phyloP scores from a whole-genome alignment of 805 yeast species.

The Candida boidinii region DNA sequence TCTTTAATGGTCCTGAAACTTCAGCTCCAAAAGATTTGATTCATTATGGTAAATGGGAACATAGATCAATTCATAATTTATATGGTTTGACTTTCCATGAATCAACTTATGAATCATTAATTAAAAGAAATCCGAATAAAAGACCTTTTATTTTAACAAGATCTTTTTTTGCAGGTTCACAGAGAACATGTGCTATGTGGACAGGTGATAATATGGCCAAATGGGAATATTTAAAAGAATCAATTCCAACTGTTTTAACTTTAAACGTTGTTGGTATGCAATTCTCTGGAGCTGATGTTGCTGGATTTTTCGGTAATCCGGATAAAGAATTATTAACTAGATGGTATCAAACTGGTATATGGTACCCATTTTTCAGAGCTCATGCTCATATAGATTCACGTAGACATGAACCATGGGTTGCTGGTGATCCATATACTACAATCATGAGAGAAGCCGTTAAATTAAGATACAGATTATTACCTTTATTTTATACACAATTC shows the following conservation, averaged over 20 bases:
- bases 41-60: conserved; percentile 79
- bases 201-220: conserved; percentile 93
- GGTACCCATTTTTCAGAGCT: conserved; percentile 94
- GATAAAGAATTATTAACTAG: conserved; percentile 69
- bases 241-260: conserved; percentile 84
- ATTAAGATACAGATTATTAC: conserved; percentile 69
- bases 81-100: conserved; percentile 78
- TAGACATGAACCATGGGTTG: conserved; percentile 88
- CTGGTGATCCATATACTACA: conserved; percentile 64
- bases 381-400: conserved; percentile 94
- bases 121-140: conserved; percentile 37
- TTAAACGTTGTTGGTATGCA: conserved; percentile 81
- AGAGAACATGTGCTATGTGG: conserved; percentile 91
- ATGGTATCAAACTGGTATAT: conserved; percentile 95
- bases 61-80: conserved; percentile 83
- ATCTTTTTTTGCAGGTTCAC: conserved; percentile 86
- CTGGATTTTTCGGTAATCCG: conserved; percentile 94
- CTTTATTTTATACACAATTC: conserved; percentile 75
- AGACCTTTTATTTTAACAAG: conserved; percentile 88
- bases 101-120: conserved; percentile 64
- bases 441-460: conserved; percentile 62
- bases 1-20: conserved; percentile 93
- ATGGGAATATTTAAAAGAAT: conserved; percentile 78
- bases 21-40: conserved; percentile 74
- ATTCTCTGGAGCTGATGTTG: conserved; percentile 93